Evolutionary conservation across 176 grass and related monocot species (phyloP), one percentile per base, ranked within the genome.

Genomic region (Microstegium vimineum): DNA sequence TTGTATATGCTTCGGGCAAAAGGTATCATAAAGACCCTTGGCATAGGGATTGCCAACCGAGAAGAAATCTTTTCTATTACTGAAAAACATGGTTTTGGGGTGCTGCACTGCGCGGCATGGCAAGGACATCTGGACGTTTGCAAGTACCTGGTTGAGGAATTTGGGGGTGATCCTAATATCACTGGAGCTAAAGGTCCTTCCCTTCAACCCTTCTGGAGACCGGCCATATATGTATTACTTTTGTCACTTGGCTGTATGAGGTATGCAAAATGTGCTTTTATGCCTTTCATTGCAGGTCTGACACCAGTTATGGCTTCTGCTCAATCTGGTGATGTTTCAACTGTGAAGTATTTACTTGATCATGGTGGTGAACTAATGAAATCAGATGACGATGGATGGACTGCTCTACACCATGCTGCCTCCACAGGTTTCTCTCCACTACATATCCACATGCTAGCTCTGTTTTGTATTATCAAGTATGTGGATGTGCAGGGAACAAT

Each of bases 91-190:
- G 78, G 49, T 11, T 1, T 47, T 5, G 41, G 10, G 32, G 17
- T 51, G 63, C 18, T 87, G 31, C 79, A 62, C 10, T 4, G 1
- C 1, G 79, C 52, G 8, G 51, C 79, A 12, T 60, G 38, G 31
- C 3, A 7, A 8, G 79, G 63, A 16, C 64, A 70, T 32, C 31
- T 70, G 27, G 65, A 82, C 51, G 41, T 87, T 22, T 87, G 85
- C 52, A 87, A 51, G 72, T 82, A 81, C 66, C 35, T 82, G 22
- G 71, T 87, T 16, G 79, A 87, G 31, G 64, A 87, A 60, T 73
- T 87, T 1, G 52, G 51, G 34, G 62, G 22, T 38, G 85, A 76
- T 18, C 6, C 25, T 28, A 87, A 87, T 71, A 46, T 60, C 7
- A 6, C 67, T 51, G 73, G 7, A 76, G 2, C 2, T 69, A 16